Percentiles rank a stretch among this genome's conserved stretches.
Conservation (phyloP, 169 alveolate species). For the Prorocentrum cordatum region DNA sequence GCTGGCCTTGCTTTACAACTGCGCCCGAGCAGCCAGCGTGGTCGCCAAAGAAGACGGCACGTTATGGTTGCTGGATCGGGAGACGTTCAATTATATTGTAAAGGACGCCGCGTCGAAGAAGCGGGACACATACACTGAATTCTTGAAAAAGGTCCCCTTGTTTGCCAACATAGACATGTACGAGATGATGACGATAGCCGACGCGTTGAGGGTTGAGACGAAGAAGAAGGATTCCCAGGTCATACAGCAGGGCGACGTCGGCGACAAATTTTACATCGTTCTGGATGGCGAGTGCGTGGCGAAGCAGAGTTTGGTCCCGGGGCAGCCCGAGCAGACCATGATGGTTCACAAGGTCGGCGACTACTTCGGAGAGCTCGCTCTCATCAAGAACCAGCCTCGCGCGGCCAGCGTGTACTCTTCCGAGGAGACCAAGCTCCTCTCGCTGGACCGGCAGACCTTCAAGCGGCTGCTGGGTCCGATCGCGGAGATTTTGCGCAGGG, state of each 20-base stretch:
- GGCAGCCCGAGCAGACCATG: slow-evolving; percentile 73
- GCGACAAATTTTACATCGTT: slow-evolving; percentile 85
- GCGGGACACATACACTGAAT: slow-evolving; percentile 82
- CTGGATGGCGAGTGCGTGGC: slow-evolving; percentile 89
- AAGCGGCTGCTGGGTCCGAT: slow-evolving; percentile 91
- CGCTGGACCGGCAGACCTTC: slow-evolving; percentile 87
- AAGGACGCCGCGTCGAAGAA: slow-evolving; percentile 84
- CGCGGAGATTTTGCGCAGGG: slow-evolving; percentile 85
- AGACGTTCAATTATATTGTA: slow-evolving; percentile 86
- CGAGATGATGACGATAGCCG: slow-evolving; percentile 85
- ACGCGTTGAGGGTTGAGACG: slow-evolving; percentile 79
- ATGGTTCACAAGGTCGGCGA: slow-evolving; percentile 80
- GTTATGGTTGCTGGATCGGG: slow-evolving; percentile 85
- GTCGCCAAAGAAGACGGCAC: slow-evolving; percentile 79
- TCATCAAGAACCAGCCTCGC: slow-evolving; percentile 83
- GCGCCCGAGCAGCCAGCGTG: slow-evolving; percentile 90
- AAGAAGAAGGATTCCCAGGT: slow-evolving; percentile 71
- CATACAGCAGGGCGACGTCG: slow-evolving; percentile 88
- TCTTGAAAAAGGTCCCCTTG: slow-evolving; percentile 81
- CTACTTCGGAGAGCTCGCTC: slow-evolving; percentile 93
- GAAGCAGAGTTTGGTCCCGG: slow-evolving; percentile 73
- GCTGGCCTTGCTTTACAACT: slow-evolving; percentile 83
- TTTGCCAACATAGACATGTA: slow-evolving; percentile 83
- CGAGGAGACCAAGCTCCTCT: slow-evolving; percentile 70
- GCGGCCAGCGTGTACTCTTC: slow-evolving; percentile 82